Conservation (phyloP, 2,329 filamentous ascomycete species). For the Paracamarosporium sp. region DNA sequence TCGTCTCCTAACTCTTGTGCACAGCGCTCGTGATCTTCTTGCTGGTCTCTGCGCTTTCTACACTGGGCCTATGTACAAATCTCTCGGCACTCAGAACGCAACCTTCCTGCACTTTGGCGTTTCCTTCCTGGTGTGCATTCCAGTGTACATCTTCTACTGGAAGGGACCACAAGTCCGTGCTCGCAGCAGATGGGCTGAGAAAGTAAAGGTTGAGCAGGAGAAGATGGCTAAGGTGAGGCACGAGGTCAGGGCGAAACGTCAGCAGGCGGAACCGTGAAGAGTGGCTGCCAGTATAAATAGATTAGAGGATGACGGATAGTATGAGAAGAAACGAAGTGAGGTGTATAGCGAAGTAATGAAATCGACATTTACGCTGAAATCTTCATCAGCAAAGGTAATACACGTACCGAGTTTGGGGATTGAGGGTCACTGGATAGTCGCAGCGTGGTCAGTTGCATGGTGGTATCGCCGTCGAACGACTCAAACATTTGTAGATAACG, state of each 20-base stretch:
- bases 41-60: constrained; percentile 72
- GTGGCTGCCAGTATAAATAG: not conserved
- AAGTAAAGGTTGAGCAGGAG: constrained; percentile 29
- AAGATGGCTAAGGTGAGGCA: constrained; percentile 12
- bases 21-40: constrained; percentile 69
- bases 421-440: no score
- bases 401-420: no score
- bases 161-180: constrained; percentile 60
- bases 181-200: constrained; percentile 34
- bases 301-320: not conserved
- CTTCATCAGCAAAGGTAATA: no score
- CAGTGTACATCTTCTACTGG: constrained; percentile 64
- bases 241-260: not conserved
- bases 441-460: no score
- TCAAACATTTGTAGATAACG: no score
- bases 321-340: no score
- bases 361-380: no score
- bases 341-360: no score
- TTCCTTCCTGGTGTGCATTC: constrained; percentile 56
- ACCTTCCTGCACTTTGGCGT: constrained; percentile 57
- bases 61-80: constrained; percentile 46
- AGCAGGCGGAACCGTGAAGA: not conserved
- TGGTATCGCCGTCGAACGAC: no score
- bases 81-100: constrained; percentile 29
- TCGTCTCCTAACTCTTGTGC: not conserved